Evolutionary conservation across 2,329 filamentous ascomycete genomes (phyloP), one percentile per base, ranked within the genome.

Genomic region (Fusarium sp.): DNA sequence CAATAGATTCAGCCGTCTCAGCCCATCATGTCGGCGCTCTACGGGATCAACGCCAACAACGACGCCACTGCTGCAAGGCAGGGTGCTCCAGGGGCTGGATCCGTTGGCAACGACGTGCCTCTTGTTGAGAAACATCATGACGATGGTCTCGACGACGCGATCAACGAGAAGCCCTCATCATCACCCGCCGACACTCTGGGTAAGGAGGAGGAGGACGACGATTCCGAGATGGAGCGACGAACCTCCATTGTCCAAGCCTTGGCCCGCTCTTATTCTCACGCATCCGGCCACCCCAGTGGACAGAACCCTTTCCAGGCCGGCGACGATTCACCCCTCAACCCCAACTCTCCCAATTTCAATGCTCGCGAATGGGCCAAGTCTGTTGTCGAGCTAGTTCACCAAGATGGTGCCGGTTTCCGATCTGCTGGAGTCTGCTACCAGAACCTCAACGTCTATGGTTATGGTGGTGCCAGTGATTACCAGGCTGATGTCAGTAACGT

Each of bases 371-470:
- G 90, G 90, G 86, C 87, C 61, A 89, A 86, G 80, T 82, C 87
- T 34, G 76, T 91, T 11, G 85, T 89, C 33, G 82, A 83, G 63
- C 78, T 87, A 63, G 81, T 84, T 45, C 81, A 83, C 33, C 82
- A 79, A 64, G 84, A 86, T 59, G 89, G 87, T 53, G 81, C 83
- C 68, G 76, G 79, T 15, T 88, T 88, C 77, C 86, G 90, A 72
- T 87, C 86, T 15, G 85, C 88, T 1, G 91, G 91, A 46, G 83
- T 93, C 44, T 84, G 85, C 51, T 93, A 91, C 80, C 86, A 88
- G 77, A 86, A 92, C 74, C 81, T 93, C 58, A 92, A 87, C 63
- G 89, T 92, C 7, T 88, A 89, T 74, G 90, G 91, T 40, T 92
- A 86, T 72, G 90, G 90, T 44, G 86, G 85, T 40, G 83, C 87